phyloP scores from a whole-genome alignment of 2,329 filamentous ascomycete species.

The Microdochium paspali region DNA sequence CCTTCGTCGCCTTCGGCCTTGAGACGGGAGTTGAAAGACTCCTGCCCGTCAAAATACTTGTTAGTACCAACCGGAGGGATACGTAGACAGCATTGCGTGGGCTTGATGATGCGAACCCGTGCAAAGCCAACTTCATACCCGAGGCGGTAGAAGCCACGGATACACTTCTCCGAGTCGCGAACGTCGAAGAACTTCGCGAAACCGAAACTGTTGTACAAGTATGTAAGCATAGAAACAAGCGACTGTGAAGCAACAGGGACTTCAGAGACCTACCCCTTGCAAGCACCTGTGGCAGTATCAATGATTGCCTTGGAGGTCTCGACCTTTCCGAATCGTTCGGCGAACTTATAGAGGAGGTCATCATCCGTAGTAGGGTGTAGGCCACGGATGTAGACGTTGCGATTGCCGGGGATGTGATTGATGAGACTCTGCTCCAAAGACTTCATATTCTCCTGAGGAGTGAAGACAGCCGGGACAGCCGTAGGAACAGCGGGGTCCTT shows the following conservation, averaged over 20 bases:
- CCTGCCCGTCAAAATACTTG: constrained; percentile 39
- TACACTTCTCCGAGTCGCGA: constrained; percentile 87
- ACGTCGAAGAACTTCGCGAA: constrained; percentile 93
- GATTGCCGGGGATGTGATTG: constrained; percentile 84
- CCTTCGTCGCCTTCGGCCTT: constrained; percentile 86
- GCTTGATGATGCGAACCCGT: constrained; percentile 46
- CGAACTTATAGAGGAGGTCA: constrained; percentile 73
- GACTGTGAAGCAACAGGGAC: background rate
- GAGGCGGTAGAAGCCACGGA: constrained; percentile 86
- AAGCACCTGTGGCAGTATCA: constrained; percentile 82
- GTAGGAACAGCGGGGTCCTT: constrained; percentile 76
- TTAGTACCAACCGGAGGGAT: background rate
- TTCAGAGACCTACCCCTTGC: constrained; percentile 88
- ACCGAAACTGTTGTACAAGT: constrained; percentile 91
- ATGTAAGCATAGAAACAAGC: too few species aligned
- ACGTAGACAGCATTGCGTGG: background rate
- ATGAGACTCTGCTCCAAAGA: constrained; percentile 89
- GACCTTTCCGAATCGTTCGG: constrained; percentile 81
- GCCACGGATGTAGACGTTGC: constrained; percentile 96
- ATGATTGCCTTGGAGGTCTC: constrained; percentile 99
- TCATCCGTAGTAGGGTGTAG: constrained; percentile 93
- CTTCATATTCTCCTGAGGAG: constrained; percentile 76
- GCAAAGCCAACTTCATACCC: constrained; percentile 98
- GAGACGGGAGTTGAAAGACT: constrained; percentile 96
- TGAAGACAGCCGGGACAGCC: constrained; percentile 84